These are phyloP conservation scores for Tolypocladium tropicale DNA, from an alignment of 2,329 filamentous ascomycete species.

Conservation along the genomic window DNA sequence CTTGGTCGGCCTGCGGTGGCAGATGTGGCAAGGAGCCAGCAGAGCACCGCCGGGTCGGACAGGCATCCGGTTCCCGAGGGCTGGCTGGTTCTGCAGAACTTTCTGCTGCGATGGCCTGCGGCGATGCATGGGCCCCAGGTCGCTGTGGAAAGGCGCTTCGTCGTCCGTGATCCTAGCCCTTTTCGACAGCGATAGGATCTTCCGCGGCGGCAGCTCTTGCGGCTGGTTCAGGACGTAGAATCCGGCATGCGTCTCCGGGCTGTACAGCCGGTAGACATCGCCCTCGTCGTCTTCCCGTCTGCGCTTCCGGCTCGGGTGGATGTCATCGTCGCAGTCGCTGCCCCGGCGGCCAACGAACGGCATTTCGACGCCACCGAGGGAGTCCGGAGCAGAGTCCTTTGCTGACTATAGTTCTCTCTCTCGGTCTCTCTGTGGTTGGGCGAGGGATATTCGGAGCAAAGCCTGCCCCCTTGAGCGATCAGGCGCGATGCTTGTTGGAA, in stretches of 20 bases:
- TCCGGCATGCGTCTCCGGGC: slow-evolving; percentile 13
- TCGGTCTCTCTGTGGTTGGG: no score
- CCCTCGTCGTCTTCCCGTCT: slow-evolving; percentile 19
- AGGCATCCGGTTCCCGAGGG: slow-evolving; percentile 3
- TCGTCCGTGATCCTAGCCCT: slow-evolving; percentile 18
- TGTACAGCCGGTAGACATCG: slow-evolving; percentile 14
- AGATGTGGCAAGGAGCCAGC: slow-evolving; percentile 55
- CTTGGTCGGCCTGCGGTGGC: slow-evolving; percentile 53
- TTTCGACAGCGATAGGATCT: slow-evolving; percentile 19
- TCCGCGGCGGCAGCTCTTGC: slow-evolving; percentile 15
- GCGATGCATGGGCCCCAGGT: slow-evolving; percentile 9
- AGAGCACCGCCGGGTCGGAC: slow-evolving; percentile 10
- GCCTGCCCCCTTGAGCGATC: no score
- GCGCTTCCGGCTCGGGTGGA: slow-evolving; percentile 22
- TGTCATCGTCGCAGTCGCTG: slow-evolving; percentile 17
- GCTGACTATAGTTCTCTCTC: background rate
- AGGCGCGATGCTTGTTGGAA: background rate
- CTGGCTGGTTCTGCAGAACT: slow-evolving; percentile 10
- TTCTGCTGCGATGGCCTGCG: slow-evolving; percentile 15
- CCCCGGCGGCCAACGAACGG: slow-evolving; percentile 18
- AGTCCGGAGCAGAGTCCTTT: background rate
- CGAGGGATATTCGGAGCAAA: background rate
- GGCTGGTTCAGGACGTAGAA: slow-evolving; percentile 16
- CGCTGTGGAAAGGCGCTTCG: slow-evolving; percentile 9
- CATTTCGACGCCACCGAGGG: slow-evolving; percentile 12